Evolutionary conservation across 208 protist species (phyloP), one percentile per base, ranked within the genome.

Genomic region (Sergeia podlipaevii): DNA sequence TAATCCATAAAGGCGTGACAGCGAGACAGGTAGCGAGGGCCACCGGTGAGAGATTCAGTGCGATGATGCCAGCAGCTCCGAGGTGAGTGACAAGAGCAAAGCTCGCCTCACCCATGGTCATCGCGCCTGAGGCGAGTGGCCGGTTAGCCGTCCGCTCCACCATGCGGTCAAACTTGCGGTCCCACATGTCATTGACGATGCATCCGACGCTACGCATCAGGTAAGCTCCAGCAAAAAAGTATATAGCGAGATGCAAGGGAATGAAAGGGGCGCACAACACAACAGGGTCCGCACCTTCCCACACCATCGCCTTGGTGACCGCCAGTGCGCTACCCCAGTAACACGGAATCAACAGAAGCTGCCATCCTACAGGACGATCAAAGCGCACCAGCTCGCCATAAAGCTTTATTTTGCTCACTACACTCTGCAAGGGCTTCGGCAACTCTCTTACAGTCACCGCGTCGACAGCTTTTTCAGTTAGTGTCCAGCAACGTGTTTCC

Each of bases 151-250:
- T 90, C 1, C 82, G 76, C 66, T 85, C 81, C 41, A 91, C 80
- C 66, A 78, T 52, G 36, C 71, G 64, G 41, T 90, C 83, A 63
- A 87, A 81, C 45, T 82, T 66, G 30, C 82, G 57, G 64, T 93
- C 86, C 69, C 74, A 87, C 82, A 88, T 85, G 58, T 93, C 86
- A 38, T 91, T 91, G 11, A 91, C 77, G 48, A 94, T 77, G 63
- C 83, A 94, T 8, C 83, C 87, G 4, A 66, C 82, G 39, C 80
- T 83, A 10, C 87, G 87, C 80, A 89, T 88, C 18, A 87, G 59
- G 57, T 87, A 95, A 1, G 84, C 77, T 1, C 80, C 83, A n/a
- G 71, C 29, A 2, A 75, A 23, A 43, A 92, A 92, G 44, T 70
- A 65, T 4, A 89, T 21, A 11, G 61, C 34, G n/a, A 91, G 64